Evolutionary conservation across 371 early-diverging fungal genomes (phyloP), one percentile per base, ranked within the genome.

Genomic region (Lichtheimia corymbifera): DNA sequence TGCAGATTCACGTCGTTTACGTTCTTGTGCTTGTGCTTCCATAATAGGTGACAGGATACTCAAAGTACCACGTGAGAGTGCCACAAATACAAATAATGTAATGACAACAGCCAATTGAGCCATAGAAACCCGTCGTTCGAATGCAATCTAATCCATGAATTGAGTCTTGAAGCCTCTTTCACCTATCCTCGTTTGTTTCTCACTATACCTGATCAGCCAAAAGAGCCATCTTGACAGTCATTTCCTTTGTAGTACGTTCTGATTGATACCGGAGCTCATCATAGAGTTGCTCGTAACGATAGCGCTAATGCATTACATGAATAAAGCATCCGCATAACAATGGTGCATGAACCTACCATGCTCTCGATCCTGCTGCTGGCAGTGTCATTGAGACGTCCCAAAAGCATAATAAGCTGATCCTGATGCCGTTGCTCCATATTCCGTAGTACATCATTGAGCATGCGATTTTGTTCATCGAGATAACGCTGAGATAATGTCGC

Each of bases 391-490:
- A 89, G 76, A 59, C 88, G 86, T 12, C 72, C 76, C 28, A 91
- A 71, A 0, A 88, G 69, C 18, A 79, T 51, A 52, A 83, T 78
- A 35, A 91, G 63, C 20, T 86, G 82, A 17, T 85, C 89, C 30
- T 80, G 74, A 57, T 88, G 86, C 53, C 72, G 67, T 22, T 75
- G 65, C 54, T 90, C 88, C 62, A 90, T 79, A 11, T 85, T 81
- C 15, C 71, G 63, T 55, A 94, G 83, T 6, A 93, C 84, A 5
- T 89, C 85, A 67, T 91, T 91, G 28, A 93, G 79, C 61, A 87
- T 84, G 53, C 85, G 82, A 64, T 86, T 91, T 68, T 94, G 93
- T 59, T 95, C 93, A 61, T 95, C 93, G 64, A 96, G 72, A 59
- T 90, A 94, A 53, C 85, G 84, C 61, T 89, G 87, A 4, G 92